Percentiles rank a stretch among this genome's conserved stretches.
Evolutionary conservation across 495 filamentous ascomycete genomes (phyloP).

Genomic region (Trichoderma gamsii): DNA sequence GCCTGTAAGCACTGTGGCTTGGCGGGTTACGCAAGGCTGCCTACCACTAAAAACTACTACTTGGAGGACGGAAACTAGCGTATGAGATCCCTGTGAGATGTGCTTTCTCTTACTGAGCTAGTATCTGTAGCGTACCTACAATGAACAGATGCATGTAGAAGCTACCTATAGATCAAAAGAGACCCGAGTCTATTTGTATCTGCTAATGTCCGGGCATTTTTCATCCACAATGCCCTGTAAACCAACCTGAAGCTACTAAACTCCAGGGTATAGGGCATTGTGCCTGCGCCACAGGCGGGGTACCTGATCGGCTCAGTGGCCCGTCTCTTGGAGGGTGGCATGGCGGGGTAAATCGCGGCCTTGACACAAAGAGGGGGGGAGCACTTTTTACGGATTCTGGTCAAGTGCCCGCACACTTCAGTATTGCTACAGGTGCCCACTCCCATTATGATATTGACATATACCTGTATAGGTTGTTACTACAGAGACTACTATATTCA

Average conservation of each 20-base stretch:
- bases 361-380: background rate
- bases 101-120: no score
- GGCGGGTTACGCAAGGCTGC: background rate
- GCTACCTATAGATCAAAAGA: background rate
- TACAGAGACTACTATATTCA: background rate
- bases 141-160: background rate
- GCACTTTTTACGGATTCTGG: background rate
- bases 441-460: no score
- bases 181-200: background rate
- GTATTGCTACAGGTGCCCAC: background rate
- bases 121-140: no score
- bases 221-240: background rate
- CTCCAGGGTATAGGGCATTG: background rate
- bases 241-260: no score
- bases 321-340: background rate
- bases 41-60: background rate
- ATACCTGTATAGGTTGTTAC: background rate
- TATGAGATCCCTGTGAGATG: no score
- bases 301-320: background rate
- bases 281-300: constrained; percentile 14
- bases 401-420: background rate
- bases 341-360: constrained; percentile 2
- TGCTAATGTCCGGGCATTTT: background rate
- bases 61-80: no score
- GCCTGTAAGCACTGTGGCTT: background rate